A percentile compares a stretch with the other conserved stretches of the same genome.
phyloP scores from a whole-genome alignment of 352 stramenopile genomes.

The Globisporangium okanoganense region DNA sequence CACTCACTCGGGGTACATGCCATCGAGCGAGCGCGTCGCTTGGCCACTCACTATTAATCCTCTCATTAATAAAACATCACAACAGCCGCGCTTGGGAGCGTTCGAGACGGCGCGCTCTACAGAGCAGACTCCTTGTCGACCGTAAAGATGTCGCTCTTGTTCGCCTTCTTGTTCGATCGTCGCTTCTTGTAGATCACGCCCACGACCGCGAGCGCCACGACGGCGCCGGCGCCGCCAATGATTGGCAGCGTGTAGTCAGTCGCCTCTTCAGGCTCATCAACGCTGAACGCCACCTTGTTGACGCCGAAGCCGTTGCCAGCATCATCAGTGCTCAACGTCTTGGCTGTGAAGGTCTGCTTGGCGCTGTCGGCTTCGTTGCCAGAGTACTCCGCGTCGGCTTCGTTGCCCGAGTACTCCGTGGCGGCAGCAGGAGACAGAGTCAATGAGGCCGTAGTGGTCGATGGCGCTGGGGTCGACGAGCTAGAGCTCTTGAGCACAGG shows the following conservation, averaged over 20 bases:
- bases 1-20: constrained; percentile 1
- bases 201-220: constrained; percentile 43
- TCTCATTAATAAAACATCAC: constrained; percentile 18
- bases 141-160: constrained; percentile 68
- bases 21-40: constrained; percentile 11
- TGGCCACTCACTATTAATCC: constrained; percentile 28
- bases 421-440: constrained; percentile 34
- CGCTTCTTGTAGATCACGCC: constrained; percentile 65
- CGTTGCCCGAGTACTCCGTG: constrained; percentile 23
- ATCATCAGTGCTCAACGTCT: constrained; percentile 8
- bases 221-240: constrained; percentile 27
- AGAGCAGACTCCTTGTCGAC: constrained; percentile 74
- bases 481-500: neutral
- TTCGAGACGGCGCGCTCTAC: constrained; percentile 27
- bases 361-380: constrained; percentile 29
- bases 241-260: constrained; percentile 20
- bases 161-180: constrained; percentile 44
- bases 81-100: constrained; percentile 21
- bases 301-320: constrained; percentile 22
- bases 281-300: constrained; percentile 37
- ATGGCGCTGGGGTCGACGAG: constrained; percentile 10
- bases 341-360: constrained; percentile 13
- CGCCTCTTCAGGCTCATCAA: constrained; percentile 16
- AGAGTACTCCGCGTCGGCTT: constrained; percentile 17
- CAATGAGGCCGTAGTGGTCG: constrained; percentile 17